Percentiles rank a stretch among this genome's conserved stretches.
Evolutionary conservation across 202 grass and related monocot genomes (phyloP).

Genomic region (Musa balbisiana): DNA sequence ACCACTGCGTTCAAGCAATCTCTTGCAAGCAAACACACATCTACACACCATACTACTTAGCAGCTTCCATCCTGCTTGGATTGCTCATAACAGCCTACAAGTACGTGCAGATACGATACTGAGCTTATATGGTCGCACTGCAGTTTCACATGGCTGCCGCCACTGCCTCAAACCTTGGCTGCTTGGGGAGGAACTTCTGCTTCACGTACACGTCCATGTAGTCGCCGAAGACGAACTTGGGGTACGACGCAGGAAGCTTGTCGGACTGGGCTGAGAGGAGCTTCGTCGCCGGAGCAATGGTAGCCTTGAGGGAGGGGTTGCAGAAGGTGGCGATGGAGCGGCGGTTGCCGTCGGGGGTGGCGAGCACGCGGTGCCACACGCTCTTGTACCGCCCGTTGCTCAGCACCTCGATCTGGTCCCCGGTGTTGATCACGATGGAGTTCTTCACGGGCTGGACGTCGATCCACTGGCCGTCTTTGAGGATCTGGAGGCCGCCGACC

Average conservation of each 20-base stretch:
- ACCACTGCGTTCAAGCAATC: background rate
- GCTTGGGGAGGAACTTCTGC: constrained; percentile 1
- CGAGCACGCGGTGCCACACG: constrained; percentile 78
- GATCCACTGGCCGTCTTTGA: constrained; percentile 15
- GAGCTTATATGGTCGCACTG: background rate
- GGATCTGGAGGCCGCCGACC: constrained; percentile 9
- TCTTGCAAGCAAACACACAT: background rate
- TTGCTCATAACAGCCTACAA: too few relatives aligned
- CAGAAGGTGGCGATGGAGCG: constrained; percentile 78
- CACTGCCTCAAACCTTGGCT: background rate
- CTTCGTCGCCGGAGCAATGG: constrained; percentile 34
- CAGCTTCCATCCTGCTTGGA: too few relatives aligned
- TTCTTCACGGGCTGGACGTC: constrained; percentile 3
- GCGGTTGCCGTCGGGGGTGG: constrained; percentile 51
- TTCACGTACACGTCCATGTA: constrained; percentile 2
- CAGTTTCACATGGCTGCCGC: background rate
- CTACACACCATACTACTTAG: background rate
- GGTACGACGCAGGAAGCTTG: background rate
- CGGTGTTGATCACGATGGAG: constrained; percentile 92
- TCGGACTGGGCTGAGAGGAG: background rate
- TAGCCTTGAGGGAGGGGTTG: constrained; percentile 55
- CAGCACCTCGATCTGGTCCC: constrained; percentile 91
- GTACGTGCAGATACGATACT: too few relatives aligned
- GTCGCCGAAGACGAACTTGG: background rate
- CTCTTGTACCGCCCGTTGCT: constrained; percentile 84